These are phyloP conservation scores for Candida krabiensis DNA, from an alignment of 805 yeast genomes.

Conservation along the genomic window DNA sequence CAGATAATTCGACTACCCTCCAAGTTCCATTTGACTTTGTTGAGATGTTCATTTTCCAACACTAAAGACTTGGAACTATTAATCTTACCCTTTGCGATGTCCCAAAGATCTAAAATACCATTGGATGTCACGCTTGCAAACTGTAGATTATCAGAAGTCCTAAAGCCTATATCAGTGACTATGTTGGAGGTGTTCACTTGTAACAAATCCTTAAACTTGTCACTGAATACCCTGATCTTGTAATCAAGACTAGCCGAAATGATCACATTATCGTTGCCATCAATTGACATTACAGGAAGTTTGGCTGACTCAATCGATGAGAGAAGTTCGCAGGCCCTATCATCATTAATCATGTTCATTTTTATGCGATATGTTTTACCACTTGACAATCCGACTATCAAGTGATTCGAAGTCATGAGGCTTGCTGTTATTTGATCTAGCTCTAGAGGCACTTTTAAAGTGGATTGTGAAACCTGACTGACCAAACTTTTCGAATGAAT, in stretches of 20 bases:
- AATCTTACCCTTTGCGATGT: constrained; percentile 28
- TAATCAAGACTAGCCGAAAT: constrained; percentile 13
- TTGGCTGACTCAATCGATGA: constrained; percentile 3
- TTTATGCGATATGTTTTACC: constrained; percentile 20
- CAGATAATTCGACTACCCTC: constrained; percentile 10
- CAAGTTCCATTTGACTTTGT: constrained; percentile 15
- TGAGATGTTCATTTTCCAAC: constrained; percentile 24
- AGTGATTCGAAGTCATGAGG: constrained; percentile 18
- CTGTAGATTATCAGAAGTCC: constrained; percentile 6
- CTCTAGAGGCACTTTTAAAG: constrained; percentile 7
- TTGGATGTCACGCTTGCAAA: constrained; percentile 16
- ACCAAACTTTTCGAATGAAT: constrained; percentile 26
- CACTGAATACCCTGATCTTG: constrained; percentile 6
- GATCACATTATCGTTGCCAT: constrained; percentile 6
- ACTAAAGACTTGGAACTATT: constrained; percentile 26
- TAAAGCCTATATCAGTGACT: constrained; percentile 13
- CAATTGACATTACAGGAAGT: constrained; percentile 24
- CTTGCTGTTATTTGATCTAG: constrained; percentile 18
- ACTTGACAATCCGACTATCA: constrained; percentile 24
- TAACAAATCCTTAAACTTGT: not conserved
- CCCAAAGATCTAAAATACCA: constrained; percentile 34
- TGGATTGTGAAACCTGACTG: constrained; percentile 15
- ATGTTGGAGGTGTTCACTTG: constrained; percentile 8
- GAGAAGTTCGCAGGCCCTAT: constrained; percentile 7
- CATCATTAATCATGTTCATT: constrained; percentile 12